Evolutionary conservation across 148 eudicot species (phyloP), one percentile per base, ranked within the genome.

Genomic region (Silene uniflora): DNA sequence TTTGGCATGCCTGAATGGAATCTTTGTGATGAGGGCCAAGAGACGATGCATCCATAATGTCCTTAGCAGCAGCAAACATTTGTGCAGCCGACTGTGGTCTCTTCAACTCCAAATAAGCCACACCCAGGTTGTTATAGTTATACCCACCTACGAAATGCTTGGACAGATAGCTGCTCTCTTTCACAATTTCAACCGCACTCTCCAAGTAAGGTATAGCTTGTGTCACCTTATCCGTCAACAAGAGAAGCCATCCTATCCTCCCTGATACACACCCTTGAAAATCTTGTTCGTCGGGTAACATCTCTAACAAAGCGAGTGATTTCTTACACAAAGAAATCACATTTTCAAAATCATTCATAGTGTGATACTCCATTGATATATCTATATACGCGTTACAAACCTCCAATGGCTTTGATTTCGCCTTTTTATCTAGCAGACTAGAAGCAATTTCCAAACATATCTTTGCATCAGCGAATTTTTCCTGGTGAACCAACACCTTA

Each of bases 81-180:
- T 95, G 96, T 7, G 98, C 98, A 39, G 99, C 99, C 18, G 97
- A 88, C 75, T 95, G 89, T 71, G 97, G 98, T 69, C 98, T 87
- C 25, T 92, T 97, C 60, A 95, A 79, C 79, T 95, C 97, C 87
- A 95, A 76, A 85, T 95, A 95, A n/a, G 99, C 97, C 7, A 96
- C 99, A 21, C 98, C 99, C 75, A 95, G 75, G 73, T 92, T 91
- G 76, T 92, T 95, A 79, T 92, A 95, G 22, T 89, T 90, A 78
- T 95, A 92, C 69, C 94, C 99, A 0, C 92, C 89, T 17, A 92
- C 93, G 59, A 79, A 92, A 82, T 95, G 99, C 83, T 89, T 90
- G 17, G 91, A 66, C 27, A 98, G 98, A 75, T 89, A 95, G n/a
- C n/a, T n/a, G 79, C 92, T 85, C 77, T 92, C 98, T 78, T 91